Evolutionary conservation across 2,329 filamentous ascomycete species (phyloP), one percentile per base, ranked within the genome.

Genomic region (Chaetothyriales sp.): DNA sequence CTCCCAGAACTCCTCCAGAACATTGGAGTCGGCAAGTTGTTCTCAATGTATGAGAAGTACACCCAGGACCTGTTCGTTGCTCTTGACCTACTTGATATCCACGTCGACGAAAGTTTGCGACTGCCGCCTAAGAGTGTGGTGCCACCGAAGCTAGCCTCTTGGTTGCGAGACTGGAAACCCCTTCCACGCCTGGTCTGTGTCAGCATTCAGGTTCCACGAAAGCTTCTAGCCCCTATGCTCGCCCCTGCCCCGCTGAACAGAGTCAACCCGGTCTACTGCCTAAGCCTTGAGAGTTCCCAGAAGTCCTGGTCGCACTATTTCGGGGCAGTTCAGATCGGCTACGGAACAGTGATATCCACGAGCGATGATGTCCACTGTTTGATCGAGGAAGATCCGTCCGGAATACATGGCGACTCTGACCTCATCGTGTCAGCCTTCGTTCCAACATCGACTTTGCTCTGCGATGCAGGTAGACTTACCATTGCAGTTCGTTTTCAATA

Each of bases 61-160:
- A 28, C 63, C 3, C 62, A 66, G 45, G 63, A 65, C 43, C 44
- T 66, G 4, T 61, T 56, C 52, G 28, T 62, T n/a, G 55, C 63
- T 5, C 54, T 66, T 5, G 58, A 64, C 48, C 44, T 62, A 7
- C 54, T 56, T 25, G 61, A 55, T 6, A 44, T 66, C 13, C 54
- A 51, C 49, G 54, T 54, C 18, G 28, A 47, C 22, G 46, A 29
- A 20, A 33, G 22, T 33, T 37, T 52, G 44, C 25, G 19, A 33
- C 10, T 43, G n/a, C 44, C 25, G 22, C n/a, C 47, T 18, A 18
- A 37, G 15, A 10, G 4, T 15, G 13, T 28, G 19, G 4, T 46
- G 13, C 10, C 44, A 18, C 19, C 7, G 19, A 22, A 20, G 44
- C 8, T 20, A 19, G 44, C n/a, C 19, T 13, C 19, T 22, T 20